Conservation (phyloP, 768 basidiomycete species). For the Pleurotus tuber-regium region DNA sequence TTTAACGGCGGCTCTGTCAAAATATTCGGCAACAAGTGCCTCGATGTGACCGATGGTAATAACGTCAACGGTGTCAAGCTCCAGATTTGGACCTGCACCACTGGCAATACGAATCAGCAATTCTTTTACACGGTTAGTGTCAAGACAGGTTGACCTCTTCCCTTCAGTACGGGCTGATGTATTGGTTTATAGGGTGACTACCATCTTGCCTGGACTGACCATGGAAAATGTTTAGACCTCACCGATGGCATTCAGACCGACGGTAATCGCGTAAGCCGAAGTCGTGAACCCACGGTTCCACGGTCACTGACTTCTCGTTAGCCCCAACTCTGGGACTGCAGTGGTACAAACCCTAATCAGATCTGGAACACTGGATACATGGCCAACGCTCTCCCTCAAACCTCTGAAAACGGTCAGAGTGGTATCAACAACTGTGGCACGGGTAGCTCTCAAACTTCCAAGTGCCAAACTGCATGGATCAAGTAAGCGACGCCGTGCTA, state of each 20-base stretch:
- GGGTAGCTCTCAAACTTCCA: slow-evolving; percentile 8
- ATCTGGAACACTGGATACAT: slow-evolving; percentile 18
- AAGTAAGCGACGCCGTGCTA: slow-evolving; percentile 8
- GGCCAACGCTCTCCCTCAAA: slow-evolving; percentile 10
- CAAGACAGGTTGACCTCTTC: neutral
- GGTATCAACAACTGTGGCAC: slow-evolving; percentile 13
- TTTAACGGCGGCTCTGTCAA: slow-evolving; percentile 16
- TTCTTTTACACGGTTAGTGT: slow-evolving; percentile 11
- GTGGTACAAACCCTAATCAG: slow-evolving; percentile 42
- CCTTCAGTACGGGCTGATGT: neutral
- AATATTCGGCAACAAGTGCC: slow-evolving; percentile 19
- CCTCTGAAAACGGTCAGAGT: slow-evolving; percentile 13
- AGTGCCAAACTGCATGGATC: slow-evolving; percentile 15
- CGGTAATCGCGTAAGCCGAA: slow-evolving; percentile 24
- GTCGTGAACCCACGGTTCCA: neutral
- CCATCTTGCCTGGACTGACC: slow-evolving; percentile 29
- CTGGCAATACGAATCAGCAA: slow-evolving; percentile 19
- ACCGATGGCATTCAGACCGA: slow-evolving; percentile 21
- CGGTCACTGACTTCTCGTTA: slow-evolving; percentile 16
- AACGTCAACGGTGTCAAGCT: slow-evolving; percentile 17
- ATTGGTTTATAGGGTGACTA: slow-evolving; percentile 17
- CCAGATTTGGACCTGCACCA: slow-evolving; percentile 22
- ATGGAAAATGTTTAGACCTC: slow-evolving; percentile 30
- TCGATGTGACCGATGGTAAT: slow-evolving; percentile 19
- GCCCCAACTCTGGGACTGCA: slow-evolving; percentile 48